Base-by-base conservation (phyloP, 164 flowering plant species). In the Aristolochia californica region DNA sequence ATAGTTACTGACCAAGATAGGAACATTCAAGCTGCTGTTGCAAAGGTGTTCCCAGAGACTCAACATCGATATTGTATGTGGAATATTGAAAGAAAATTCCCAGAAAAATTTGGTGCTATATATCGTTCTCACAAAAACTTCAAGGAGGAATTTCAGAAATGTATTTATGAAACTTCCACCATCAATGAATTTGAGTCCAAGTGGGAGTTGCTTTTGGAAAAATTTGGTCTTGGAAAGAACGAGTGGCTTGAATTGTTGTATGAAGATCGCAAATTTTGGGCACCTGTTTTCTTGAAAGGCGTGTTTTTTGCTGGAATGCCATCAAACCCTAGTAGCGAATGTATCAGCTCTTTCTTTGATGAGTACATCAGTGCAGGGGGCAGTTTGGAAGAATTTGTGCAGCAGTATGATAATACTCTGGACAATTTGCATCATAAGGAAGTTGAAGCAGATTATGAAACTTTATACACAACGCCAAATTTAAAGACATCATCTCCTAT, bases 401-500 rank as follows among this genome's bases (percentile, higher is more conserved):
- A 17, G 43, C 56, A 54, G 21, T 54, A 54, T 28, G 56, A 54
- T 5, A 54, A 26, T 27, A 30, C 56, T 10, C 56, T 26, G 18
- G 43, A 54, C 28, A 54, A 54, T n/a, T 27, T 54, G 18, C 43
- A 54, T n/a, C 43, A 26, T 5, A 54, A 54, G 43, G 56, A 54
- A 27, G 56, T 54, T 30, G 40, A 54, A 27, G 56, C 56, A 23
- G 56, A 54, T 54, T 54, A 26, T 54, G 56, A 54, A 24, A 24
- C 43, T 26, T 13, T 2, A 18, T 54, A 5, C 56, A 26, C 82
- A 38, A 73, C 73, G 15, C 97, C 95, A 26, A 72, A 75, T 18
- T 59, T 83, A 65, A 80, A 72, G 75, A 90, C 97, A 15, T 85
- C 88, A 45, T 85, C 89, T 11, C 97, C 97, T 9, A 84, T 87